Percentiles rank a stretch among this genome's conserved stretches.
These are phyloP conservation scores for Radiomyces spectabilis DNA, from an alignment of 192 early-diverging fungal genomes.

Conservation along the genomic window DNA sequence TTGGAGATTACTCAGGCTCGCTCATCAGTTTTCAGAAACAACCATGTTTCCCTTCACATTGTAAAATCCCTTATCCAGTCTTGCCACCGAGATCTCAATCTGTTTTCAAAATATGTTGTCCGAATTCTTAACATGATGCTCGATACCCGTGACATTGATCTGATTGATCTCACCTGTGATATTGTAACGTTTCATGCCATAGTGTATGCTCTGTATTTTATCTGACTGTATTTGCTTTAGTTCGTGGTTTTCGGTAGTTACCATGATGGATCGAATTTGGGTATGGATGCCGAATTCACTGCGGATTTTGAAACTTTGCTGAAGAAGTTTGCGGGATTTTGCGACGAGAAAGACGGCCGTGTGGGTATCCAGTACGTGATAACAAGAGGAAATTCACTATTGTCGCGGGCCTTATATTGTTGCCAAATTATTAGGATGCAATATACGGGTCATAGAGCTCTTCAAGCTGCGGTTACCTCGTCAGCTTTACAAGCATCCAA, in stretches of 20 bases:
- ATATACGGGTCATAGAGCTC: conserved; percentile 53
- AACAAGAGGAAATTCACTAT: not conserved
- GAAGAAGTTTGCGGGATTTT: conserved; percentile 40
- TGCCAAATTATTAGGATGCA: conserved; percentile 14
- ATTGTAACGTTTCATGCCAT: conserved; percentile 37
- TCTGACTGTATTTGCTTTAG: conserved; percentile 17
- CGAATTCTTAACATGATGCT: conserved; percentile 58
- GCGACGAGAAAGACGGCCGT: conserved; percentile 13
- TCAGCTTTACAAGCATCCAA: conserved; percentile 55
- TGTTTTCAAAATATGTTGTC: conserved; percentile 78
- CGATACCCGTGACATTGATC: conserved; percentile 46
- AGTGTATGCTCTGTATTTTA: not conserved
- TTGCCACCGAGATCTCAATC: conserved; percentile 68
- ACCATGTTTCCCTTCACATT: conserved; percentile 66
- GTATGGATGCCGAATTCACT: conserved; percentile 58
- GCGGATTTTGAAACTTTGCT: conserved; percentile 50
- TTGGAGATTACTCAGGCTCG: not conserved
- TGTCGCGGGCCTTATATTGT: not conserved
- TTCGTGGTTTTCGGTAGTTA: conserved; percentile 64
- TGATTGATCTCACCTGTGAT: conserved; percentile 49
- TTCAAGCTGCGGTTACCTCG: conserved; percentile 55
- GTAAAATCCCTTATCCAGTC: conserved; percentile 61
- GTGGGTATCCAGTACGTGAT: conserved; percentile 17
- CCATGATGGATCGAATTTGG: conserved; percentile 64
- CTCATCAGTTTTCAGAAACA: conserved; percentile 34